phyloP scores from a whole-genome alignment of 139 green algal genomes.

The Deuterostichococcus epilithicus region DNA sequence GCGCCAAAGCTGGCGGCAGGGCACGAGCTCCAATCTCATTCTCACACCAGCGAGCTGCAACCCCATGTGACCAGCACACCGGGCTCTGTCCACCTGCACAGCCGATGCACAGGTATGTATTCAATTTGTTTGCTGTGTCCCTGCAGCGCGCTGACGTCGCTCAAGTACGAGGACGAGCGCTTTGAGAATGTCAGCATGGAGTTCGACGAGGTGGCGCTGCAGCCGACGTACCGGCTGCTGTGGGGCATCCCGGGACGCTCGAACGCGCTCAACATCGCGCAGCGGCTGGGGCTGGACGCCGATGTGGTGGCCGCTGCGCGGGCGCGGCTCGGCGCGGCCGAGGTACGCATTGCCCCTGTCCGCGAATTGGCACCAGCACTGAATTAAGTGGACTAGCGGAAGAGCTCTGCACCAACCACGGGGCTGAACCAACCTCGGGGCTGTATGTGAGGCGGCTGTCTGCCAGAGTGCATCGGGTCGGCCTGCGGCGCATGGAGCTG shows the following conservation, averaged over 20 bases:
- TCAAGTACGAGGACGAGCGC: slow-evolving; percentile 78
- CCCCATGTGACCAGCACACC: no score
- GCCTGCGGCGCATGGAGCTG: neutral
- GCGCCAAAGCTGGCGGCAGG: no score
- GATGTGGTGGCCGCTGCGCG: slow-evolving; percentile 61
- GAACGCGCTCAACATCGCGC: slow-evolving; percentile 80
- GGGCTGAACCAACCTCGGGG: no score
- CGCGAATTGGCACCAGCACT: no score
- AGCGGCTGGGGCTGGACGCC: slow-evolving; percentile 62
- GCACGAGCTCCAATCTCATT: no score
- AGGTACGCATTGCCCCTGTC: slow-evolving; percentile 1
- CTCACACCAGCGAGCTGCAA: no score
- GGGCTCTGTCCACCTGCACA: neutral
- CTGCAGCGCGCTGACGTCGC: slow-evolving; percentile 50
- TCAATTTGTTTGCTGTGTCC: no score
- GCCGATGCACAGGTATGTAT: no score
- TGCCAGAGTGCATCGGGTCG: neutral
- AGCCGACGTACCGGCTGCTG: slow-evolving; percentile 81
- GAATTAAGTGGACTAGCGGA: neutral
- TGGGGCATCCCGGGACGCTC: slow-evolving; percentile 80
- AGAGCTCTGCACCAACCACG: neutral
- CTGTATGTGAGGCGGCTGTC: no score
- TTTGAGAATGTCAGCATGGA: slow-evolving; percentile 89
- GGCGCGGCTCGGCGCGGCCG: slow-evolving; percentile 38
- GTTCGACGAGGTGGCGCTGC: slow-evolving; percentile 76